A percentile compares a stretch with the other conserved stretches of the same genome.
phyloP scores from a whole-genome alignment of 1,139 yeast species.

The Pichia sp. region DNA sequence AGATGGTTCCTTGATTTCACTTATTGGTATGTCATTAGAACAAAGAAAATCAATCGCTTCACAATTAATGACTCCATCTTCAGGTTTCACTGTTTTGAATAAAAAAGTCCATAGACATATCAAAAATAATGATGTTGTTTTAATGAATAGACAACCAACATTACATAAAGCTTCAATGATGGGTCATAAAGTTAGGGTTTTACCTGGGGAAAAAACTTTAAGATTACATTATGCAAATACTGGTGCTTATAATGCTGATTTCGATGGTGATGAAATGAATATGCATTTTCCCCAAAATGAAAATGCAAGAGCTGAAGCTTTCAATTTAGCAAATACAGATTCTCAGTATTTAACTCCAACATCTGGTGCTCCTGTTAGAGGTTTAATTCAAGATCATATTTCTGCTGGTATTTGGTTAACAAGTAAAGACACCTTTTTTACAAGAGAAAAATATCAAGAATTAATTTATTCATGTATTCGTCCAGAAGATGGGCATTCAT shows the following conservation, averaged over 20 bases:
- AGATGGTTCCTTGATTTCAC: slow-evolving; percentile 81
- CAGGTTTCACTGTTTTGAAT: slow-evolving; percentile 50
- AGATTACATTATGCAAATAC: slow-evolving; percentile 98
- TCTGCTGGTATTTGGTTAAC: slow-evolving; percentile 99
- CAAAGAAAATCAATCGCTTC: slow-evolving; percentile 96
- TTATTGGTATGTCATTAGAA: slow-evolving; percentile 84
- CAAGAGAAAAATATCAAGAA: slow-evolving; percentile 89
- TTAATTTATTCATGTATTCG: slow-evolving; percentile 88
- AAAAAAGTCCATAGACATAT: slow-evolving; percentile 94
- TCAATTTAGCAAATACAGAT: slow-evolving; percentile 91
- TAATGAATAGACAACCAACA: slow-evolving; percentile 99
- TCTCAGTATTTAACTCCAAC: slow-evolving; percentile 97
- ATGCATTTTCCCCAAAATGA: slow-evolving; percentile 99
- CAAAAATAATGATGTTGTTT: slow-evolving; percentile 88
- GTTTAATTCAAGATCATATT: slow-evolving; percentile 97
- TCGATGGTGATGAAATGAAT: slow-evolving; percentile 99
- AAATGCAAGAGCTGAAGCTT: slow-evolving; percentile 95
- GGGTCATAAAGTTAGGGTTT: slow-evolving; percentile 97
- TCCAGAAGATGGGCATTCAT: slow-evolving; percentile 97
- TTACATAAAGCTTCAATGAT: slow-evolving; percentile 99
- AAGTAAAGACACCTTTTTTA: slow-evolving; percentile 82
- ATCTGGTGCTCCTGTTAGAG: slow-evolving; percentile 96
- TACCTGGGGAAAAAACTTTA: slow-evolving; percentile 95
- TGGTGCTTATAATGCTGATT: slow-evolving; percentile 94
- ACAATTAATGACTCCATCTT: slow-evolving; percentile 77